Evolutionary conservation across 2,329 filamentous ascomycete species (phyloP).

Genomic region (Clathrospora elynae): DNA sequence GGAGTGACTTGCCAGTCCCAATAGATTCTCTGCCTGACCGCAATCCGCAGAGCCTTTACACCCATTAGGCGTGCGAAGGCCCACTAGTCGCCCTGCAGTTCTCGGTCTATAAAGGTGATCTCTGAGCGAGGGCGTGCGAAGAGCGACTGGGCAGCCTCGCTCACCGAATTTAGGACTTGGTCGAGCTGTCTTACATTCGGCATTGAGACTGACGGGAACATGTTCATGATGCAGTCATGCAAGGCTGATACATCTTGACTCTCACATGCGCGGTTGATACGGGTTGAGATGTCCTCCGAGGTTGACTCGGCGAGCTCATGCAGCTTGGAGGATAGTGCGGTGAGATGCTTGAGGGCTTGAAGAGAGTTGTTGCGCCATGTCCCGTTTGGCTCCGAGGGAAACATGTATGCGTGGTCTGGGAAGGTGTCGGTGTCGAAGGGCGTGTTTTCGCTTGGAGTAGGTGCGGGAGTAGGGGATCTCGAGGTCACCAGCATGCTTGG

Average conservation of each 20-base stretch:
- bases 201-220: constrained; percentile 4
- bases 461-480: too few relatives aligned
- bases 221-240: not conserved
- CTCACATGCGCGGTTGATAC: constrained; percentile 20
- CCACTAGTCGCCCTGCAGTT: too few relatives aligned
- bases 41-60: too few relatives aligned
- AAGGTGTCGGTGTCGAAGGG: constrained; percentile 18
- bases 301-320: constrained; percentile 3
- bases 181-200: constrained; percentile 8
- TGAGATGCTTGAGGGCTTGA: constrained; percentile 1
- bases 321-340: not conserved
- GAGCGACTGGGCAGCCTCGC: too few relatives aligned
- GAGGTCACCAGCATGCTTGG: too few relatives aligned
- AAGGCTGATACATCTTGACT: constrained; percentile 15
- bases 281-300: not conserved
- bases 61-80: too few relatives aligned
- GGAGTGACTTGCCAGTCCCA: too few relatives aligned
- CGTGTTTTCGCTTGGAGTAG: too few relatives aligned
- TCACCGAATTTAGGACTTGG: not conserved
- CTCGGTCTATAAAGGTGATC: too few relatives aligned
- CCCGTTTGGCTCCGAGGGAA: constrained; percentile 18
- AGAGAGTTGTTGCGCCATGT: constrained; percentile 5
- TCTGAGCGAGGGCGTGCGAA: too few relatives aligned
- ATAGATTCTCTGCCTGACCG: too few relatives aligned
- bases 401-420: constrained; percentile 7